Base-by-base conservation (phyloP, 306 rosid genomes). In the Geum urbanum region DNA sequence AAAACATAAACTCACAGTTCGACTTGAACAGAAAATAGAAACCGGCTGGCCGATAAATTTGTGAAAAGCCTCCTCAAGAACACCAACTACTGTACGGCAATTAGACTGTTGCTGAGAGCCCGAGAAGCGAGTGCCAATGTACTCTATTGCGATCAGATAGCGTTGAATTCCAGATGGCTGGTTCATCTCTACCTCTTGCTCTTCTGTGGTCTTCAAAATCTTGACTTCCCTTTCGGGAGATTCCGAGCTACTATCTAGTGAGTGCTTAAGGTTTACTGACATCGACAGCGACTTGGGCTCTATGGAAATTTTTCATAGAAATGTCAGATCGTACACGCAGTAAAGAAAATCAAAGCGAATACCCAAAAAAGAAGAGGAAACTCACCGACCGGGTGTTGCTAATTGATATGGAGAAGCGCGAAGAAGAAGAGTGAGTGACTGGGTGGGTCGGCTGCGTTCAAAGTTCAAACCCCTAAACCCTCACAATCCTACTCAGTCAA, bases 21-120 rank as follows among this genome's bases (percentile, higher is more conserved):
- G 83, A 83, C 99, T 94, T 8, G 99, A 94, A 76, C 90, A 84
- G 75, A 78, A 77, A 41, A 94, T 81, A 16, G 95, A 72, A 19
- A 94, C 95, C 0, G 91, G 83, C 24, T 91, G 92, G 15, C 96
- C 97, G 60, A 88, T 82, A 54, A 94, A 94, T 77, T 91, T 94
- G n/a, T 58, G 76, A 62, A 94, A 91, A 41, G 99, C 99, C 49
- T 91, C 95, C 96, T 90, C 83, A 15, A 94, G 95, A 71, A 58
- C 96, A 58, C 97, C 99, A n/a, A 82, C 83, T 35, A 91, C 97
- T 8, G 97, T 91, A 39, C 97, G 97, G 73, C 61, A 67, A 70
- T 68, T 91, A 67, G 77, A 82, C 76, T 91, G 99, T 74, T 94
- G 77, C 91, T 94, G 99, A 13, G 92, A 94, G 16, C 99, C 99